Base-by-base conservation (phyloP, 2,329 filamentous ascomycete species). In the Berkeleyomyces basicola region DNA sequence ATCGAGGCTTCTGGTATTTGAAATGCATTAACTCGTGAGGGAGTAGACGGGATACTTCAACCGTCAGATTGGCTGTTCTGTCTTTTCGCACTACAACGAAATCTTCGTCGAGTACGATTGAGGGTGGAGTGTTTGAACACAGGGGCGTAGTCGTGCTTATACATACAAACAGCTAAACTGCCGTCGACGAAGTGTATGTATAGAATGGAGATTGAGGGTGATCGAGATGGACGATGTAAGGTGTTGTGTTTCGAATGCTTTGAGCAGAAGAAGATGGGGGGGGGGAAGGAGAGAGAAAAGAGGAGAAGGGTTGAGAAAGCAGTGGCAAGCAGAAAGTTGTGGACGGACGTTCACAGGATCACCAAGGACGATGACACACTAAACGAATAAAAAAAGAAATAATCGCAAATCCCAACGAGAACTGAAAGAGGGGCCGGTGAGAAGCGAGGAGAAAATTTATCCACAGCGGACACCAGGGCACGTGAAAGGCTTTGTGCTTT, bases 141-240 rank as follows among this genome's bases (percentile, higher is more conserved):
- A 87, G 88, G 84, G 84, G 83, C 83, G 73, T 81, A 75, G 85
- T 87, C 87, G 88, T 89, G 87, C 89, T 90, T 90, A 96, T 95
- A 95, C 90, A 95, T 95, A 95, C 90, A 87, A 73, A 72, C 72
- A 72, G 71, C 70, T 74, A 69, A 67, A 61, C 39, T 58, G 44
- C 59, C 44, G 63, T 62, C 46, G 31, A 62, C 37, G 57, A 58
- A 49, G 31, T 40, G 57, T 42, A 61, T 51, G 63, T 55, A 61
- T 67, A 67, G 65, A 65, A 67, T 63, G 61, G 59, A 58, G 61
- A 44, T 61, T 63, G 46, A 31, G 59, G 44, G 46, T 40, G 53
- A 61, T 16, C 49, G 49, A 44, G 53, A 59, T 61, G 58, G 49
- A 62, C 49, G 55, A 61, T 65, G 59, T 58, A 14, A 36, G 47